Evolutionary conservation across 352 stramenopile genomes (phyloP).

Genomic region (Phytophthora rubi): DNA sequence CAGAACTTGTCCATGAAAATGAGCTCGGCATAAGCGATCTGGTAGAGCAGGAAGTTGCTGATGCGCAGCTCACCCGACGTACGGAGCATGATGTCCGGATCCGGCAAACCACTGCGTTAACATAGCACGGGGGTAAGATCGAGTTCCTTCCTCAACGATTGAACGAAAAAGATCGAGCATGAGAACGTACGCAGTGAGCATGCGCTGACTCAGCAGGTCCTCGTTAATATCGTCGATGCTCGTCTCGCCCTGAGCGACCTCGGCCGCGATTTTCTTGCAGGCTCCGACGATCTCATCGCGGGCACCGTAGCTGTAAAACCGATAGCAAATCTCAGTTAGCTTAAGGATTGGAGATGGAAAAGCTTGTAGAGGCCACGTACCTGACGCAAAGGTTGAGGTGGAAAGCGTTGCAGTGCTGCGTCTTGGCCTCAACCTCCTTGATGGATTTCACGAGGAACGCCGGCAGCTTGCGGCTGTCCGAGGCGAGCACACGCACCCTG

Average conservation of each 20-base stretch:
- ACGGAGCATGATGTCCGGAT: slow-evolving; percentile 95
- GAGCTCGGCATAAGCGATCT: slow-evolving; percentile 95
- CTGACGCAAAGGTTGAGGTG: slow-evolving; percentile 85
- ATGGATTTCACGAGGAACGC: slow-evolving; percentile 67
- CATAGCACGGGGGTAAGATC: slow-evolving; percentile 25
- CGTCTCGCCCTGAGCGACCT: slow-evolving; percentile 78
- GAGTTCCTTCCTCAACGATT: slow-evolving; percentile 1
- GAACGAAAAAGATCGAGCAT: slow-evolving; percentile 11
- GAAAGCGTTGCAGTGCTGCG: slow-evolving; percentile 81
- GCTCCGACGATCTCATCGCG: slow-evolving; percentile 94
- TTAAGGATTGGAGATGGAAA: not conserved
- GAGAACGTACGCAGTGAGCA: slow-evolving; percentile 79
- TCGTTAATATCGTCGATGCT: slow-evolving; percentile 81
- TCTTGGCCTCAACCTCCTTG: slow-evolving; percentile 86
- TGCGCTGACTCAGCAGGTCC: slow-evolving; percentile 61
- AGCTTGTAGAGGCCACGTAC: slow-evolving; percentile 23
- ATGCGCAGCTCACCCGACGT: slow-evolving; percentile 95
- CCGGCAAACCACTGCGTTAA: slow-evolving; percentile 72
- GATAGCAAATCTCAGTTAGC: slow-evolving; percentile 33
- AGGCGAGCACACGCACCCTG: slow-evolving; percentile 91
- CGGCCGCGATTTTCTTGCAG: slow-evolving; percentile 86
- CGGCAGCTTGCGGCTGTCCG: slow-evolving; percentile 72
- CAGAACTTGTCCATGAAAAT: slow-evolving; percentile 96
- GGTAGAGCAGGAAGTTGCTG: slow-evolving; percentile 97
- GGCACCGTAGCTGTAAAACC: slow-evolving; percentile 90